Evolutionary conservation across 306 rosid genomes (phyloP), one percentile per base, ranked within the genome.

Genomic region (Cicer arietinum): DNA sequence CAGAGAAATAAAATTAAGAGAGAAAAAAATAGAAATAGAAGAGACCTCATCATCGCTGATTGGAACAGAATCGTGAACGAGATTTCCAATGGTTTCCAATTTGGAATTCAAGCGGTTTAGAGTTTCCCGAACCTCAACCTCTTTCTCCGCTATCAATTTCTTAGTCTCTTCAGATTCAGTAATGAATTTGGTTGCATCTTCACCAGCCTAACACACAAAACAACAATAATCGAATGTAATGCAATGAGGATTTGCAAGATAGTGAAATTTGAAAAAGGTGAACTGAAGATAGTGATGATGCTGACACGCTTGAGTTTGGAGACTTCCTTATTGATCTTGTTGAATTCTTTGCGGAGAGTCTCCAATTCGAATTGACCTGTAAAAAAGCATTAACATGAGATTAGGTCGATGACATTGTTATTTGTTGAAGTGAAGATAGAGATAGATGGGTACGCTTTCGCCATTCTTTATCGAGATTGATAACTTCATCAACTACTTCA

Each of bases 381-480:
- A 59, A 75, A 25, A 1, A 61, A 1, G 1, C 48, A 44, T 30
- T 3, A 6, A 30, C 37, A 7, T 39, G 41, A 39, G 16, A 77
- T 57, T 67, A 61, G 48, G 18, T 41, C 3, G 7, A 35, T 7
- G 4, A 8, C 65, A 35, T 30, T 53, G 50, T 12, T 30, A 3
- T 30, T 30, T 17, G 35, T 10, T 42, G 7, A 1, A 50, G 11
- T 59, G 41, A 7, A 7, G 74, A 22, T 22, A 67, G 63, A 67
- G 50, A 44, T 56, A 58, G 78, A 45, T 30, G 9, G 9, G 69
- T 46, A 94, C 97, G 98, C 39, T 86, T 86, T 51, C 98, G 96
- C 96, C 96, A 90, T 81, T 89, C 88, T 84, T 89, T 88, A 86
- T 94, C 98, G 79, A 94, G 91, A 83, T 46, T 57, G 87, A 94